phyloP scores from a whole-genome alignment of 129 eudicot species.

The Gnaphalium uliginosum region DNA sequence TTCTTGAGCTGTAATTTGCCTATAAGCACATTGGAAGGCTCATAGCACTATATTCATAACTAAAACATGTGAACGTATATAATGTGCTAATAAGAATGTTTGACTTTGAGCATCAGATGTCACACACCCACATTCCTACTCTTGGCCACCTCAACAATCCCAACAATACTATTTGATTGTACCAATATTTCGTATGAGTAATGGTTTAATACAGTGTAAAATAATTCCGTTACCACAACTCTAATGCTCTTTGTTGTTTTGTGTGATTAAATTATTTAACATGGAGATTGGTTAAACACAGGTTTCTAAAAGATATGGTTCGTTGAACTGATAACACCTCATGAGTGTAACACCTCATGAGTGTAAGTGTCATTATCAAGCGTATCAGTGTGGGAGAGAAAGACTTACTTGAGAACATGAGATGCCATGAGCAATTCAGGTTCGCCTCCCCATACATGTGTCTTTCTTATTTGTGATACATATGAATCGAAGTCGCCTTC shows the following conservation, averaged over 20 bases:
- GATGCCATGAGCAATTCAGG: slow-evolving; percentile 97
- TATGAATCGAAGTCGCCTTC: slow-evolving; percentile 91
- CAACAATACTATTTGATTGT: neutral
- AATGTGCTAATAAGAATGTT: neutral
- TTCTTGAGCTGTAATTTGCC: neutral
- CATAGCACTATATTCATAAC: slow-evolving; percentile 3
- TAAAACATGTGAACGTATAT: neutral
- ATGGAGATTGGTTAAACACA: slow-evolving; percentile 1
- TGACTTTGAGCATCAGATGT: neutral
- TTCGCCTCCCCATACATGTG: slow-evolving; percentile 99
- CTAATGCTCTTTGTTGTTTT: slow-evolving; percentile 2
- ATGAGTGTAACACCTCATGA: neutral
- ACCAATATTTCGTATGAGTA: neutral
- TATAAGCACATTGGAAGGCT: slow-evolving; percentile 6
- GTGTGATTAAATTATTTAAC: slow-evolving; percentile 12
- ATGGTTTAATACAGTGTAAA: neutral
- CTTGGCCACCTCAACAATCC: neutral
- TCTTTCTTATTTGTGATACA: slow-evolving; percentile 78
- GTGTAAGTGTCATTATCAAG: neutral
- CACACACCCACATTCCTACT: neutral
- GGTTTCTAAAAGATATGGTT: slow-evolving; percentile 2
- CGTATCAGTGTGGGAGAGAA: neutral
- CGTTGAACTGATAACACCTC: slow-evolving; percentile 1
- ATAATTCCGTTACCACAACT: neutral
- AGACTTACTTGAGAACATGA: slow-evolving; percentile 85